Base-by-base conservation (phyloP, 2,329 filamentous ascomycete species). In the Botrytis byssoidea region DNA sequence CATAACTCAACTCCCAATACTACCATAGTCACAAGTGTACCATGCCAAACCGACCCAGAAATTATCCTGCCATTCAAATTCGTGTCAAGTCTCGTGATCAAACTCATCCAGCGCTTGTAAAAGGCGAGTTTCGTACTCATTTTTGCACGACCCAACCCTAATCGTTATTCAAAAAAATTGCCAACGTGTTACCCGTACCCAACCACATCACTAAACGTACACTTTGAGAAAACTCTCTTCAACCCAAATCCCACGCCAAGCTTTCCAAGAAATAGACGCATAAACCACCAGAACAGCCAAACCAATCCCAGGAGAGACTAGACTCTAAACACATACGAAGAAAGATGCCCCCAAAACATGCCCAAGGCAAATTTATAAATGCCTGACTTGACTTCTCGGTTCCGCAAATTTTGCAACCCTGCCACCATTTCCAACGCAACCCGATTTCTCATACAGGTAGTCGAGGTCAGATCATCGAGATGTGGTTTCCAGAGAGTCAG, bases 101-200 rank as follows among this genome's bases (percentile, higher is more conserved):
- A n/a, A 5, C 12, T n/a, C 12, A 12, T n/a, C 48, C 25, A 3
- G 1, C 6, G 25, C 25, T n/a, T 2, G 12, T 12, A 16, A 51
- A 5, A 25, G 2, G 25, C 25, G 5, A n/a, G 0, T 14, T 14
- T n/a, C 4, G 25, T 2, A 51, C 12, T 3, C 14, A 3, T n/a
- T n/a, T 16, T 3, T 51, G 25, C 48, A 16, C n/a, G 10, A 51
- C 1, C 22, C 22, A 51, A 51, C 20, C n/a, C n/a, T n/a, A n/a
- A n/a, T n/a, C n/a, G n/a, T n/a, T n/a, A n/a, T n/a, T n/a, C n/a
- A n/a, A n/a, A n/a, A n/a, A n/a, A n/a, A n/a, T n/a, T n/a, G n/a
- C n/a, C n/a, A n/a, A n/a, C n/a, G n/a, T n/a, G n/a, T n/a, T n/a
- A n/a, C n/a, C n/a, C n/a, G n/a, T n/a, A 51, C 48, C 10, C 48